Evolutionary conservation across 2,329 filamentous ascomycete genomes (phyloP).

Genomic region (Fusarium fujikuroi): DNA sequence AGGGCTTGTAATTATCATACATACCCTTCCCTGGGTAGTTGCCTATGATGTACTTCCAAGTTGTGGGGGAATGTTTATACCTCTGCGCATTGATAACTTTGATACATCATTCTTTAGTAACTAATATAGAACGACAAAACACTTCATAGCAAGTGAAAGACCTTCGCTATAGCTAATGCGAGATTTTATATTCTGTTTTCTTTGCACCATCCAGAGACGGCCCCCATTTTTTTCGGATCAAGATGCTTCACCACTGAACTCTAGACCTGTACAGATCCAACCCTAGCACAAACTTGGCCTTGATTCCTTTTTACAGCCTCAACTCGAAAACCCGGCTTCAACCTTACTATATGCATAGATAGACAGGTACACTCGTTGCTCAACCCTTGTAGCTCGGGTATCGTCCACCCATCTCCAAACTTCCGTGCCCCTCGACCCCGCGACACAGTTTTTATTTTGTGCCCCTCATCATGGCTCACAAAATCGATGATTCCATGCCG

Average conservation of each 20-base stretch:
- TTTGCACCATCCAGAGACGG: background rate
- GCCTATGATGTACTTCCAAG: background rate
- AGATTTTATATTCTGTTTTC: background rate
- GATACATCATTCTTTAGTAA: background rate
- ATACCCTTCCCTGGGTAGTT: background rate
- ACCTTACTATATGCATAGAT: background rate
- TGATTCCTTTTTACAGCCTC: background rate
- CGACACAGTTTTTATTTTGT: constrained; percentile 18
- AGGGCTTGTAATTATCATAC: no score
- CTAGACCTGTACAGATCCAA: background rate
- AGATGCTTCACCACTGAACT: background rate
- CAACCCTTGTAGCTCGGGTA: constrained; percentile 14
- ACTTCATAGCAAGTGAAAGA: background rate
- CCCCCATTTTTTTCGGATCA: background rate
- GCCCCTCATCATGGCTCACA: constrained; percentile 40
- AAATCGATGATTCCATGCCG: constrained; percentile 61
- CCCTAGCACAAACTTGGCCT: constrained; percentile 5
- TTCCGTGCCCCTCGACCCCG: constrained; percentile 31
- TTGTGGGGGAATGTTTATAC: background rate
- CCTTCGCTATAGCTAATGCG: background rate
- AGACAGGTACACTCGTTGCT: constrained; percentile 6
- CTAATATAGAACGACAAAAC: background rate
- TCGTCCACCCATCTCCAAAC: constrained; percentile 5
- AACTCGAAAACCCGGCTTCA: constrained; percentile 7
- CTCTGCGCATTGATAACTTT: background rate